Evolutionary conservation across 805 yeast genomes (phyloP).

Genomic region (Wickerhamiella spandovensis): DNA sequence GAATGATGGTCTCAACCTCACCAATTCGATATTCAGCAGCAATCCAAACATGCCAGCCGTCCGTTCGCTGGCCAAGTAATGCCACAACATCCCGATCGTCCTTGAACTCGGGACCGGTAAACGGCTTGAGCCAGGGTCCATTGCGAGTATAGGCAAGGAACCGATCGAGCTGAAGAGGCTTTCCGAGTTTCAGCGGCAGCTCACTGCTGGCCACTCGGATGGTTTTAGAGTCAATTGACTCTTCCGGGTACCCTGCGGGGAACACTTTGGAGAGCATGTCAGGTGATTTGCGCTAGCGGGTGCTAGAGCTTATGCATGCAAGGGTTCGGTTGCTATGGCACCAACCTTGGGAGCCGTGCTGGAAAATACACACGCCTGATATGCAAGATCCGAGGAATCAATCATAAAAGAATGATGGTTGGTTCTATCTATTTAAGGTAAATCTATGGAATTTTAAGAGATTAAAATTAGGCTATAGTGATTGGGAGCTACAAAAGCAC

Average conservation of each 20-base stretch:
- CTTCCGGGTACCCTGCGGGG: neutral
- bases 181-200: slow-evolving; percentile 2
- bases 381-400: too few relatives aligned
- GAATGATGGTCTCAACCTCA: neutral
- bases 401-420: too few relatives aligned
- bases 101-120: neutral
- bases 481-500: too few relatives aligned
- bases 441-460: too few relatives aligned
- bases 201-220: neutral
- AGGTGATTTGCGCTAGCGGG: neutral
- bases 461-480: too few relatives aligned
- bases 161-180: neutral
- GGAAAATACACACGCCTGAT: too few relatives aligned
- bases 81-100: slow-evolving; percentile 2
- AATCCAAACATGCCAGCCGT: neutral
- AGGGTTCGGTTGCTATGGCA: too few relatives aligned
- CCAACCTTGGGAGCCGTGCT: too few relatives aligned
- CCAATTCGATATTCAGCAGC: neutral
- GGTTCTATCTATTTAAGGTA: too few relatives aligned
- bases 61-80: neutral
- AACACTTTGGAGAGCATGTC: neutral
- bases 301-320: neutral
- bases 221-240: neutral
- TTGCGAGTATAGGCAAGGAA: slow-evolving; percentile 5
- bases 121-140: slow-evolving; percentile 5